Conservation (phyloP, 1,284 basidiomycete genomes). For the Puccinia novopanici region DNA sequence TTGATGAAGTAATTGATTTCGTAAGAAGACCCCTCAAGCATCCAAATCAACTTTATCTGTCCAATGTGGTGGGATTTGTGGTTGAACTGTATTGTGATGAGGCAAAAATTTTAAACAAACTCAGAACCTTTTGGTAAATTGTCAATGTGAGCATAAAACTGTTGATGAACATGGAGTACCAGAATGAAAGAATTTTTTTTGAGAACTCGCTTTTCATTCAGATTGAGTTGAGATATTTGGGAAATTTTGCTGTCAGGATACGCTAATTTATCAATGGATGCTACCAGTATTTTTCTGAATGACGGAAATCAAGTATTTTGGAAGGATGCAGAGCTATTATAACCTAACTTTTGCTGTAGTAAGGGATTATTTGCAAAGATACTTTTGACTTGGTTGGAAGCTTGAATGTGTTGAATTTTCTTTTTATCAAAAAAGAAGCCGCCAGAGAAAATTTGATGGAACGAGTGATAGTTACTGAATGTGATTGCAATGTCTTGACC, state of each 20-base stretch:
- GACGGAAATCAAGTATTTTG: neutral
- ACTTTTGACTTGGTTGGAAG: slow-evolving; percentile 8
- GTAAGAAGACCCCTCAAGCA: no score
- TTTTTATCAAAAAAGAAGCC: no score
- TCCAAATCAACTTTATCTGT: no score
- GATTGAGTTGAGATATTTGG: neutral
- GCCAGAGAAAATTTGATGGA: no score
- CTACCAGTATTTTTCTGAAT: neutral
- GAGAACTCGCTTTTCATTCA: slow-evolving; percentile 9
- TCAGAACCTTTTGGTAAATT: neutral
- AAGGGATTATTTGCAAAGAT: neutral
- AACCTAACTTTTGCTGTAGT: neutral
- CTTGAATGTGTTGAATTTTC: neutral
- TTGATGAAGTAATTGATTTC: no score
- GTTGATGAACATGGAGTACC: no score
- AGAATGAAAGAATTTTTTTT: neutral
- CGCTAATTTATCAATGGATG: neutral
- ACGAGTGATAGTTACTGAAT: no score
- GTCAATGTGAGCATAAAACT: neutral
- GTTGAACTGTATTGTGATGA: neutral
- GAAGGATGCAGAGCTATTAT: neutral
- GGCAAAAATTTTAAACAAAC: neutral
- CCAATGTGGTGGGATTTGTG: neutral
- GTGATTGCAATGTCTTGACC: no score
- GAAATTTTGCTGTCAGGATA: neutral